Conservation (phyloP, 2,329 filamentous ascomycete species). For the Penicillium sp. region DNA sequence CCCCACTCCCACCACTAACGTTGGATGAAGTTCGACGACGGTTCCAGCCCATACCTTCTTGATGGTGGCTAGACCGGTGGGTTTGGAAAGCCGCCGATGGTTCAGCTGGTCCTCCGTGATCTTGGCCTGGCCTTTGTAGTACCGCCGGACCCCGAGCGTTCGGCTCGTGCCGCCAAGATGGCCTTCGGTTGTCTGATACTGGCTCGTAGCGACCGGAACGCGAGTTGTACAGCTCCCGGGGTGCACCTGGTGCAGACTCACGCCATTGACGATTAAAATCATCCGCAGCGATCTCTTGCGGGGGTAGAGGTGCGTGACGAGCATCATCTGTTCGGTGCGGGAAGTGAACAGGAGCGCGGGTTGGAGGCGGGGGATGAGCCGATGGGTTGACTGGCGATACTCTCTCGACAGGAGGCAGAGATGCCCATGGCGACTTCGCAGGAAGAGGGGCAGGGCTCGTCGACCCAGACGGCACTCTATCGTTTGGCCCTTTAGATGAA, state of each 20-base stretch:
- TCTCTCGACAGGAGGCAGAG: constrained; percentile 82
- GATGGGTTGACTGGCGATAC: constrained; percentile 69
- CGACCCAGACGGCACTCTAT: constrained; percentile 56
- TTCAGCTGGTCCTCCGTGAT: constrained; percentile 70
- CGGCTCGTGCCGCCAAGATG: constrained; percentile 68
- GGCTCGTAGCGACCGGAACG: constrained; percentile 92
- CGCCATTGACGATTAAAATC: constrained; percentile 89
- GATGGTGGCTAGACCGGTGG: constrained; percentile 65
- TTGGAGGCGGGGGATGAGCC: constrained; percentile 28
- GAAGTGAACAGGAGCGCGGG: constrained; percentile 60
- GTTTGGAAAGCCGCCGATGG: constrained; percentile 87
- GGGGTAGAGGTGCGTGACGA: constrained; percentile 55
- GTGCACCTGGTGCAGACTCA: constrained; percentile 66
- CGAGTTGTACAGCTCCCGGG: constrained; percentile 89
- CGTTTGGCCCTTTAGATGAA: constrained; percentile 55
- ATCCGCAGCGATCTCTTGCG: constrained; percentile 89
- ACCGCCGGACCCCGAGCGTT: constrained; percentile 74
- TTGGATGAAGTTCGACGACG: constrained; percentile 87
- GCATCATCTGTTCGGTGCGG: constrained; percentile 60
- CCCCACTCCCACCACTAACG: constrained; percentile 82
- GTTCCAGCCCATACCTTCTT: constrained; percentile 66
- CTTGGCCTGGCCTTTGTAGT: constrained; percentile 71
- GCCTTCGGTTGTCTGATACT: constrained; percentile 74
- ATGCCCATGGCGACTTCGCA: constrained; percentile 89
- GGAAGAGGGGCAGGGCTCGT: constrained; percentile 61